Base-by-base conservation (phyloP, 805 yeast species). In the Kuraishia ogatae region DNA sequence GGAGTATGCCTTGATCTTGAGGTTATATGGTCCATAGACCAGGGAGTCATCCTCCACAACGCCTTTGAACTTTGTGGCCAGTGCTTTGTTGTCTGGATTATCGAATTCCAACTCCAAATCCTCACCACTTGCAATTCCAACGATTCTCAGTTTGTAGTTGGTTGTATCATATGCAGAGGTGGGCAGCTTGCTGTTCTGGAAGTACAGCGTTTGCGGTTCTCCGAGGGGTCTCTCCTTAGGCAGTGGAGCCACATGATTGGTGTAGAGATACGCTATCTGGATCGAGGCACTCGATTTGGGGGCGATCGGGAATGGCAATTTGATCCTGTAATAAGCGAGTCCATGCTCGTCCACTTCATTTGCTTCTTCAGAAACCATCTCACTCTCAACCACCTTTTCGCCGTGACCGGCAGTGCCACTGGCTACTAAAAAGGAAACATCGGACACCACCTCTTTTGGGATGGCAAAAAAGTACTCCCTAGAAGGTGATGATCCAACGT, bases 141-240 rank as follows among this genome's bases (percentile, higher is more conserved):
- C 58, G 53, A 84, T 61, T 22, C 65, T 62, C 52, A 84, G 64
- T 19, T 68, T 58, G 66, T 81, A 83, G 35, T 68, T 63, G 19
- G 58, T 56, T 20, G 96, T 86, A 7, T 65, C 63, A 70, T 93
- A 92, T 1, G 87, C 77, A 48, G 87, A 77, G 57, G 78, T 71
- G 22, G 87, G 83, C 57, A 76, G 76, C 65, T 82, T 82, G 62
- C 78, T 70, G 39, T 85, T 78, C 50, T 73, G 69, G 59, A 82
- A 71, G 48, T 82, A 68, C 55, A 93, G 65, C 29, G 74, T 70
- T 73, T 92, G 97, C 39, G 70, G 70, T 23, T 80, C 88, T 10
- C 71, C 72, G 72, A 92, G 76, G 19, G 70, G 74, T 48, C 87
- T 81, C 57, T 75, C 71, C 53, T 75, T 77, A 1, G 98, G 97